Evolutionary conservation across 148 eudicot genomes (phyloP).

Genomic region (Salicornia ramosissima): DNA sequence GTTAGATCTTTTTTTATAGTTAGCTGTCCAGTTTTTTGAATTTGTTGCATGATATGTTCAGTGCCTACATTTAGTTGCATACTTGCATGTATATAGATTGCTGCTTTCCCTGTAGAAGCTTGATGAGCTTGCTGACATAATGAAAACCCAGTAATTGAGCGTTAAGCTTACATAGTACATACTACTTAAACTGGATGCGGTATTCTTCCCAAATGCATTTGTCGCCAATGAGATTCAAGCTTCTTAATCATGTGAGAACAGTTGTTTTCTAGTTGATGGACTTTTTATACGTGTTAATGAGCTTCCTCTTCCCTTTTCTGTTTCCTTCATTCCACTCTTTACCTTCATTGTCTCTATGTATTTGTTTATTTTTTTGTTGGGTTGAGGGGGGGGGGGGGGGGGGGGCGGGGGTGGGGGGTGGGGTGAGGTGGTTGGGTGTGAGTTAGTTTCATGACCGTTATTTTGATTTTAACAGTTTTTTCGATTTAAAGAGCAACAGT

Average conservation of each 20-base stretch:
- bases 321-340: neutral
- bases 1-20: neutral
- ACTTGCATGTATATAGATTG: neutral
- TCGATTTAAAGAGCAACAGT: too few relatives aligned
- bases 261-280: neutral
- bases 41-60: neutral
- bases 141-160: neutral
- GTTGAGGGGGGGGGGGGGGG: too few relatives aligned
- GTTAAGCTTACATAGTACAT: neutral
- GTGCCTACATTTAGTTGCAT: too few relatives aligned
- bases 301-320: neutral
- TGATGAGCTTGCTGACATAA: neutral
- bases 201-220: neutral
- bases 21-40: neutral
- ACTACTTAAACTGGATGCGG: too few relatives aligned
- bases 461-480: too few relatives aligned
- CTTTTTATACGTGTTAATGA: neutral
- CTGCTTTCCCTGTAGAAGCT: neutral
- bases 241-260: neutral
- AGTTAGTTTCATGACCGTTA: too few relatives aligned
- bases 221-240: neutral
- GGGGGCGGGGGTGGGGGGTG: too few relatives aligned
- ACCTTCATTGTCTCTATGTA: neutral
- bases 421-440: too few relatives aligned
- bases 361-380: too few relatives aligned